Base-by-base conservation (phyloP, 176 grass and related monocot genomes). In the Avena atlantica region DNA sequence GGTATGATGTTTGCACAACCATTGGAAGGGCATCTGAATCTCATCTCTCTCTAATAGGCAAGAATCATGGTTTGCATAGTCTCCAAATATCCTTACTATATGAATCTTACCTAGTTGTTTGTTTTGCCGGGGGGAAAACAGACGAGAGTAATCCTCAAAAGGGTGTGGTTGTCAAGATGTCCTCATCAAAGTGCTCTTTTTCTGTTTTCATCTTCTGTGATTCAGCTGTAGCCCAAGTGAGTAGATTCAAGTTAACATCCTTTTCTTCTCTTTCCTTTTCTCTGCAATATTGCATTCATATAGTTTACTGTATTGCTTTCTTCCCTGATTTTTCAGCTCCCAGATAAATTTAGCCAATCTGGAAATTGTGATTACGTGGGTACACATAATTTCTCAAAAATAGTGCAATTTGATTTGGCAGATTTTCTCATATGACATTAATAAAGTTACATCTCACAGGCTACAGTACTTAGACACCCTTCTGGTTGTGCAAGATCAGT, bases 281-380 rank as follows among this genome's bases (percentile, higher is more conserved):
- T 17, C 6, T 42, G 3, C 27, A 76, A 34, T 80, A 13, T 81
- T 60, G 50, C 74, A 42, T 69, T 56, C 49, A 74, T 79, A 74
- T 79, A 61, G 75, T 84, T 37, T 78, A 36, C 5, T 57, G 20
- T 81, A 24, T 13, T 73, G 49, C 21, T 52, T 76, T 72, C n/a
- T 76, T 49, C 13, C 48, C 48, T 51, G 21, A 3, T 88, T 53
- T 84, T 66, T 37, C 90, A 94, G 94, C 90, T 84, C 60, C 27
- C 92, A 52, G 47, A 90, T 87, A 44, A 79, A 90, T 91, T 99
- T 29, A 78, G 81, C 12, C 3, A 91, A 68, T 94, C 89, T 85
- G 97, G 90, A 91, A 84, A 12, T 23, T 96, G 97, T 83, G 85
- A 99, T 82, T 99, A 99, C 83, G 97, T 99, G 85, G 83, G 93